Evolutionary conservation across 495 filamentous ascomycete species (phyloP).

Genomic region (Tuber brumale): DNA sequence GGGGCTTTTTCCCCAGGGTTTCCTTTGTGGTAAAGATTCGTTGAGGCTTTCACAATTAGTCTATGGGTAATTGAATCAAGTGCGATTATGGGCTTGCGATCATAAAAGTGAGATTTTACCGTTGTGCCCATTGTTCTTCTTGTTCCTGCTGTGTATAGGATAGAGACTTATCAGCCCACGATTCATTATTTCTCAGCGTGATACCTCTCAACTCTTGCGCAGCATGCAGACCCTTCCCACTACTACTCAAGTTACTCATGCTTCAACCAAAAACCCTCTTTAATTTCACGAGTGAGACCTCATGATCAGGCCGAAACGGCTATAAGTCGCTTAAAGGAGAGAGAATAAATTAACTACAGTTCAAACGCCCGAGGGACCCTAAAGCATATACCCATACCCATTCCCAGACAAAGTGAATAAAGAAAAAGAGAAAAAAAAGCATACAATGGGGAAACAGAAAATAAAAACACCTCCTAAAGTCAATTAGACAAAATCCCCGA

Average conservation of each 20-base stretch:
- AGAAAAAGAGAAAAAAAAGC: not conserved
- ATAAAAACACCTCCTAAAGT: not conserved
- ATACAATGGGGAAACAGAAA: not conserved
- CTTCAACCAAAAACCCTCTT: not conserved
- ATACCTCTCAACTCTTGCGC: not conserved
- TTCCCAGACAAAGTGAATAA: constrained; percentile 3
- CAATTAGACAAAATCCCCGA: constrained; percentile 54
- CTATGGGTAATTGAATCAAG: too few species aligned
- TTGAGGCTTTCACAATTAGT: too few species aligned
- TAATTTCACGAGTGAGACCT: not conserved
- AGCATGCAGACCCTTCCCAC: not conserved
- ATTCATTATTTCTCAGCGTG: too few species aligned
- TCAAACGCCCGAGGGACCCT: not conserved
- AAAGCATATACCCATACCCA: not conserved
- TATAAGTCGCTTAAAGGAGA: not conserved
- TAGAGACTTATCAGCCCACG: too few species aligned
- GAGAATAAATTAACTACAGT: not conserved
- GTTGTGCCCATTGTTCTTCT: too few species aligned
- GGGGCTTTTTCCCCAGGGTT: too few species aligned
- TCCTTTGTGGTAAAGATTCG: too few species aligned
- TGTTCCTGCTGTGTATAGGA: too few species aligned
- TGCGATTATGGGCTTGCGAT: too few species aligned
- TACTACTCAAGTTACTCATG: not conserved
- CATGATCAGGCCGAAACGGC: not conserved
- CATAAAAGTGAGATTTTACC: too few species aligned